phyloP scores from a whole-genome alignment of 116 monocot genomes.

The Phalaenopsis hybrid region DNA sequence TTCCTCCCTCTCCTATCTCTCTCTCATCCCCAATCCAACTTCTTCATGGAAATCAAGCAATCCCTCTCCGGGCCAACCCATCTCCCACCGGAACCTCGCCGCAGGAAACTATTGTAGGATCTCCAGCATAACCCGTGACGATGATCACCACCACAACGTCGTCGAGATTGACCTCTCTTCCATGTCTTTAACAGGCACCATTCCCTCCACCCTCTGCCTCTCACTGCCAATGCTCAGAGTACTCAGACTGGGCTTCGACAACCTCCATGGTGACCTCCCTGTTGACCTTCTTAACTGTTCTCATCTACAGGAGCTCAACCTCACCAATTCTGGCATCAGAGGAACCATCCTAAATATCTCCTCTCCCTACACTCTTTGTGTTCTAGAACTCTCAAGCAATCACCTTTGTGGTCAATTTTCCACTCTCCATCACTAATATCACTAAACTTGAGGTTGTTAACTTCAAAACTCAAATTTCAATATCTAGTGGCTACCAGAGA shows the following conservation, averaged over 20 bases:
- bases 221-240: conserved; percentile 50
- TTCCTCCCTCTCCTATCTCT: conserved; percentile 13
- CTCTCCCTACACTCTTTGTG: conserved; percentile 30
- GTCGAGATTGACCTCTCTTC: conserved; percentile 48
- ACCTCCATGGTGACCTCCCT: conserved; percentile 49
- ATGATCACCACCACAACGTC: background rate
- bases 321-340: conserved; percentile 38
- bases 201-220: conserved; percentile 58
- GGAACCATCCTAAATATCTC: conserved; percentile 74
- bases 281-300: conserved; percentile 53
- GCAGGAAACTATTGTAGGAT: conserved; percentile 33
- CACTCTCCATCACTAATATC: conserved; percentile 59
- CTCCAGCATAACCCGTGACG: conserved; percentile 55
- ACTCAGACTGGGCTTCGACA: conserved; percentile 44
- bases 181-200: conserved; percentile 40
- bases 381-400: conserved; percentile 69
- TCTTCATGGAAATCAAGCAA: conserved; percentile 51
- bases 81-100: conserved; percentile 35
- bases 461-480: conserved; percentile 50
- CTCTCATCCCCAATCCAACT: conserved; percentile 36
- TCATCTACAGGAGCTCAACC: conserved; percentile 50
- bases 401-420: conserved; percentile 61
- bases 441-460: conserved; percentile 59
- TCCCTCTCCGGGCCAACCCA: conserved; percentile 39
- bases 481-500: conserved; percentile 50